Evolutionary conservation across 805 yeast species (phyloP), one percentile per base, ranked within the genome.

Genomic region (Candida fluviatilis): DNA sequence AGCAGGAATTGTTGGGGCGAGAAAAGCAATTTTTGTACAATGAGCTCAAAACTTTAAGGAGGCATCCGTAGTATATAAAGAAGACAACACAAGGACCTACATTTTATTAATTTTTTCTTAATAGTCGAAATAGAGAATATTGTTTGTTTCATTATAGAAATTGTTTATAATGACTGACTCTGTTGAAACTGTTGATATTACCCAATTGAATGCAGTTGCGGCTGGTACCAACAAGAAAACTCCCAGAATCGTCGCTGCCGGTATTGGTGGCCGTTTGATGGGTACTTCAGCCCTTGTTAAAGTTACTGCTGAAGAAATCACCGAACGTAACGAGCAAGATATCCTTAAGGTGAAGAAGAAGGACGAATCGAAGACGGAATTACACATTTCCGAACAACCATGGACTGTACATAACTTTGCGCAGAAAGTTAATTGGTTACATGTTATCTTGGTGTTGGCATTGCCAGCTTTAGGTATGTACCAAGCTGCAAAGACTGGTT

Each of bases 371-470:
- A n/a, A n/a, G n/a, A n/a, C n/a, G n/a, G n/a, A n/a, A n/a, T n/a
- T n/a, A n/a, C 95, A 85, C 55, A 83, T 85, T 39, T 76, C 84
- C 35, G 95, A 85, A 55, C 75, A 78, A 63, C 86, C 89, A 13
- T 84, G 89, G 88, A 84, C 93, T 16, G 44, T 66, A 36, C 47
- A 64, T 35, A 85, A 84, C 62, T 85, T 91, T 87, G 69, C 78
- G 53, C 62, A 75, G 51, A 89, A 85, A 58, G 64, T 85, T 52
- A 85, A 85, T 62, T 85, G 93, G 93, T 63, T 85, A 48, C 84
- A 85, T 58, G 60, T 82, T 47, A 62, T 77, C 16, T 67, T 85
- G 43, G 91, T 84, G 35, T 64, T 80, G 15, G 64, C 71, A 8
- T 60, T 84, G 36, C 95, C 95, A 18, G 36, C 64, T 2, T 49